Conservation (phyloP, 345 rosid genomes). For the Ailanthus altissimus region DNA sequence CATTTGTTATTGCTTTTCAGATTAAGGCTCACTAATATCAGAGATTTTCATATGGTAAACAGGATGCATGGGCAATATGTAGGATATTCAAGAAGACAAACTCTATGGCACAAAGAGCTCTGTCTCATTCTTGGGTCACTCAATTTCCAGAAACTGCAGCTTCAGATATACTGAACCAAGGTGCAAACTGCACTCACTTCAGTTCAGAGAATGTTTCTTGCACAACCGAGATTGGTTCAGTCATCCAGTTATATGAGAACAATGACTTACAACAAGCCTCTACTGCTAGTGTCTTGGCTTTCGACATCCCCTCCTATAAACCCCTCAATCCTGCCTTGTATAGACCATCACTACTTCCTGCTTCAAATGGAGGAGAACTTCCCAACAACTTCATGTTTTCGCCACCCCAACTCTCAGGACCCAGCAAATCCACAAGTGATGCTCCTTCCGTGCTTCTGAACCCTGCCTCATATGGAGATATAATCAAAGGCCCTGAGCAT, state of each 20-base stretch:
- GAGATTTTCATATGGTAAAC: background rate
- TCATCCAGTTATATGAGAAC: conserved; percentile 32
- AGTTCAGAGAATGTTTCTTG: conserved; percentile 51
- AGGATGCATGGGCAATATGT: conserved; percentile 98
- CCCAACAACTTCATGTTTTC: conserved; percentile 42
- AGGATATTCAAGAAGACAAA: conserved; percentile 91
- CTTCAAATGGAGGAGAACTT: conserved; percentile 33
- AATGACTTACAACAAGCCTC: conserved; percentile 34
- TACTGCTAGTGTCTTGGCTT: conserved; percentile 31
- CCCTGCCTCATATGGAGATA: conserved; percentile 22
- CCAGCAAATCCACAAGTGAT: conserved; percentile 23
- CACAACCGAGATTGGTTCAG: conserved; percentile 48
- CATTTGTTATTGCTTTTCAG: background rate
- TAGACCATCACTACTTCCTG: conserved; percentile 29
- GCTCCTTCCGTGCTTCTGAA: conserved; percentile 37
- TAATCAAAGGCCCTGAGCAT: conserved; percentile 22
- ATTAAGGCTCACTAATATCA: background rate
- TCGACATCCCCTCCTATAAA: conserved; percentile 34
- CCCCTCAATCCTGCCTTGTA: conserved; percentile 25
- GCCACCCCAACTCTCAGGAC: conserved; percentile 34
- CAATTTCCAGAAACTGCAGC: conserved; percentile 36
- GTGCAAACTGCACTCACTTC: conserved; percentile 35
- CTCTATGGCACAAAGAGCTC: conserved; percentile 67
- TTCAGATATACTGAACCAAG: conserved; percentile 33
- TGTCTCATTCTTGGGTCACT: conserved; percentile 55